Base-by-base conservation (phyloP, 495 filamentous ascomycete genomes). In the Terfezia claveryi region DNA sequence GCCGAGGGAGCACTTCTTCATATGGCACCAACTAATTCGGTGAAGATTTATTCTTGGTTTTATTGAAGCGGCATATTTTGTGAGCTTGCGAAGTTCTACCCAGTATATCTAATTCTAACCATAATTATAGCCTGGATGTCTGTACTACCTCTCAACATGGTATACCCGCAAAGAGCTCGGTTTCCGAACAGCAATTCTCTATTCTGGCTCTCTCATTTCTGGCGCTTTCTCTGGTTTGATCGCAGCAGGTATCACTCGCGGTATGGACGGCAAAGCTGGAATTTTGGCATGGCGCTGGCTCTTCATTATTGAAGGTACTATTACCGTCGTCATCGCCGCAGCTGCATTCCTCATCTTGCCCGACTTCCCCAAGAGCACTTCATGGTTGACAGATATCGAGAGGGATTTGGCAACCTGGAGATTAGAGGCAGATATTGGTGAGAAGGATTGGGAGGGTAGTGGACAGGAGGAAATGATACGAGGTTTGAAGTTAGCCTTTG, bases 211-310 rank as follows among this genome's bases (percentile, higher is more conserved):
- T 58, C 68, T 65, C 67, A 77, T 57, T 54, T 71, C 73, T 53
- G 79, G 81, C 2, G 69, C 83, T 0, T 83, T 85, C 61, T 79
- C 80, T 0, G 81, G 80, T 0, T 67, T 83, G 23, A 74, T 83
- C 1, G 64, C 62, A 12, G 67, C 67, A 20, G 55, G 55, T 44
- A 61, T 61, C 41, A 66, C 56, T n/a, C 38, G 49, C 23, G 32
- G 53, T 50, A 80, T 86, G 79, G 80, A 82, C 55, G 70, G 71
- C 14, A 71, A 68, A 0, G 64, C 66, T 14, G 80, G 78, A 0
- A 62, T 84, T 3, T 73, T 74, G 12, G 81, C 71, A 10, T 85
- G 82, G 82, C 68, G 81, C 36, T 86, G 82, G 82, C 66, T 86
- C 10, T 86, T 85, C 65, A 81, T 86, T 46, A 69, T 84, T 36